phyloP scores from a whole-genome alignment of 2,329 filamentous ascomycete genomes.

The Leptographium flavum region DNA sequence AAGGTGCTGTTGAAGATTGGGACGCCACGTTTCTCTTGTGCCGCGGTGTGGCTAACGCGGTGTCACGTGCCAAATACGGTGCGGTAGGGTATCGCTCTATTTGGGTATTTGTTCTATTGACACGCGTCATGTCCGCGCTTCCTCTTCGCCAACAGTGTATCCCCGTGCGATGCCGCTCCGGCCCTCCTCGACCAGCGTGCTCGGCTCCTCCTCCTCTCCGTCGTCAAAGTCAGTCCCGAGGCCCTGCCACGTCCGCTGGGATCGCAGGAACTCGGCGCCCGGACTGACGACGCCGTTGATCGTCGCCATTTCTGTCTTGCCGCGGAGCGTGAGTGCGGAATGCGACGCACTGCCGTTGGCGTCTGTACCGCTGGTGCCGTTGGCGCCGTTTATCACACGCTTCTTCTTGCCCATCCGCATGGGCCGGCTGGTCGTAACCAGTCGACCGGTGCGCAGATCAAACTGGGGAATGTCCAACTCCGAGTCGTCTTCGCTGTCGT shows the following conservation, averaged over 20 bases:
- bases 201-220: constrained; percentile 24
- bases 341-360: constrained; percentile 13
- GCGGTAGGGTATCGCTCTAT: too few species aligned
- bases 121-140: constrained; percentile 5
- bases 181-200: constrained; percentile 69
- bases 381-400: constrained; percentile 6
- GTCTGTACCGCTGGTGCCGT: constrained; percentile 10
- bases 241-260: constrained; percentile 79
- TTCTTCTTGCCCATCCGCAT: constrained; percentile 34
- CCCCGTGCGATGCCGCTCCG: constrained; percentile 78
- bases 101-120: too few species aligned
- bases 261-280: constrained; percentile 73
- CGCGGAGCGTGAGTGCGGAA: constrained; percentile 37
- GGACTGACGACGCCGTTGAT: constrained; percentile 83
- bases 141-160: constrained; percentile 56
- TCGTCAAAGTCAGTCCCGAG: constrained; percentile 61
- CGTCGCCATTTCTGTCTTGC: constrained; percentile 58
- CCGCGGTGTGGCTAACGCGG: neutral
- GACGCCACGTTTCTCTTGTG: neutral
- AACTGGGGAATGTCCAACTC: constrained; percentile 63
- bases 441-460: constrained; percentile 75
- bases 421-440: constrained; percentile 65
- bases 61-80: neutral
- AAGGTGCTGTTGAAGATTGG: neutral
- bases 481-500: constrained; percentile 46